Conservation (phyloP, 1,284 basidiomycete species). For the Marasmius fiardii region DNA sequence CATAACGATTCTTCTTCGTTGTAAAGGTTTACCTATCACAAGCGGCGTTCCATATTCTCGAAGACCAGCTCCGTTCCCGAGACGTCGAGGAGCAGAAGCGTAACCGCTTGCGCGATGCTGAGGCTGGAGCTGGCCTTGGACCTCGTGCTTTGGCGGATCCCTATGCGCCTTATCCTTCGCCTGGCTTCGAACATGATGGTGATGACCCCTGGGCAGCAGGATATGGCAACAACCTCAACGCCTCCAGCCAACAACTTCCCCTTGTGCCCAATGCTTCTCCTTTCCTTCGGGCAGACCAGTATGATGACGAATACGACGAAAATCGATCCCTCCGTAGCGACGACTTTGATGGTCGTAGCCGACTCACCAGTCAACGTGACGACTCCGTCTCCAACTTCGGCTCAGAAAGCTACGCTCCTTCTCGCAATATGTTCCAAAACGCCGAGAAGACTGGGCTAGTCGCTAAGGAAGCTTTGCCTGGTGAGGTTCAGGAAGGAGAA, state of each 20-base stretch:
- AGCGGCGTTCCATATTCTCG: slow-evolving; percentile 82
- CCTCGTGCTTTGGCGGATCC: slow-evolving; percentile 70
- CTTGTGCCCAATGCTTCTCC: slow-evolving; percentile 80
- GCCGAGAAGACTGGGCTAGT: slow-evolving; percentile 69
- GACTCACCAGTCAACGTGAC: slow-evolving; percentile 71
- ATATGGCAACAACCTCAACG: slow-evolving; percentile 49
- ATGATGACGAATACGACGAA: slow-evolving; percentile 80
- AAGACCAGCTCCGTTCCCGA: slow-evolving; percentile 79
- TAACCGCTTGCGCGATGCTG: slow-evolving; percentile 70
- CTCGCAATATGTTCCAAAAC: slow-evolving; percentile 91
- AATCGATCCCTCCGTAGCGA: slow-evolving; percentile 72
- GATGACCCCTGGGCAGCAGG: slow-evolving; percentile 44
- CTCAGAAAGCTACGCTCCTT: slow-evolving; percentile 90
- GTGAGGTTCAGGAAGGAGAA: slow-evolving; percentile 81
- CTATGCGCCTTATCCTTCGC: slow-evolving; percentile 68
- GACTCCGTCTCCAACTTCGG: slow-evolving; percentile 79
- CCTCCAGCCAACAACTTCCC: slow-evolving; percentile 60
- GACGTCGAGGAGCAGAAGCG: slow-evolving; percentile 86
- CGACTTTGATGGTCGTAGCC: slow-evolving; percentile 72
- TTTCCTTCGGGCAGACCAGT: slow-evolving; percentile 66
- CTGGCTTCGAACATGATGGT: slow-evolving; percentile 34
- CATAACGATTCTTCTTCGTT: not conserved
- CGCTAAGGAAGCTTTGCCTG: slow-evolving; percentile 79
- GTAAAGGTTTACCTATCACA: slow-evolving; percentile 88
- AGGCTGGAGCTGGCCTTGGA: slow-evolving; percentile 72